phyloP scores from a whole-genome alignment of 106 monocot genomes.

The Agapanthus africanus region DNA sequence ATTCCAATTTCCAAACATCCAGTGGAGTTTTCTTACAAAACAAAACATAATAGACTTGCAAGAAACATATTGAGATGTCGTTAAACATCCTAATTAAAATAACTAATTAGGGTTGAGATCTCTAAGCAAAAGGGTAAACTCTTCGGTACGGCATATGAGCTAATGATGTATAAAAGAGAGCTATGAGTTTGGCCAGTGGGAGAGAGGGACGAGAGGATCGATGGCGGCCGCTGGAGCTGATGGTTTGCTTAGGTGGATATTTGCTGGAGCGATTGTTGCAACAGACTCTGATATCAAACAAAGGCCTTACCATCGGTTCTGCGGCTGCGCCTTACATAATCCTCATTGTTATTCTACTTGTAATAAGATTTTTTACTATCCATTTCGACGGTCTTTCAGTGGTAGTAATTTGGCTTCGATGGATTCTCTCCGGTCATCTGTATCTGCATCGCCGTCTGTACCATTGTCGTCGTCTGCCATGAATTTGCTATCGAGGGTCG shows the following conservation, averaged over 20 bases:
- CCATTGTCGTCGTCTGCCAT: background rate
- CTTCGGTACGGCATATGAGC: background rate
- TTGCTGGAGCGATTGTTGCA: constrained; percentile 7
- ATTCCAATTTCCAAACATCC: background rate
- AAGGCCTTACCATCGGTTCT: constrained; percentile 16
- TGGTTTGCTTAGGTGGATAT: constrained; percentile 4
- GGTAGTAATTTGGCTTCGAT: background rate
- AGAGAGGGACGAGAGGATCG: too few species aligned
- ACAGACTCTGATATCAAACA: constrained; percentile 7
- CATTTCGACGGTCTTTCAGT: background rate
- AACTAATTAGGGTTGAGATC: background rate
- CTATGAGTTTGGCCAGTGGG: too few species aligned
- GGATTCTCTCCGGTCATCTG: background rate
- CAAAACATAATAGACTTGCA: background rate
- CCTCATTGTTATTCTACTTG: background rate
- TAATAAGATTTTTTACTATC: constrained; percentile 6
- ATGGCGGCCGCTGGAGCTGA: constrained; percentile 4
- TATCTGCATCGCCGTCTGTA: background rate
- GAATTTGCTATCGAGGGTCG: too few species aligned
- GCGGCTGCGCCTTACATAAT: constrained; percentile 8
- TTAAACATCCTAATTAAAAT: background rate
- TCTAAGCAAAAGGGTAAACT: background rate
- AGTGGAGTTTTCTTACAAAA: background rate
- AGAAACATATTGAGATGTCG: too few species aligned
- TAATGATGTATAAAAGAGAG: background rate